Conservation (phyloP, 257 asterid genomes). For the Phtheirospermum japonicum region DNA sequence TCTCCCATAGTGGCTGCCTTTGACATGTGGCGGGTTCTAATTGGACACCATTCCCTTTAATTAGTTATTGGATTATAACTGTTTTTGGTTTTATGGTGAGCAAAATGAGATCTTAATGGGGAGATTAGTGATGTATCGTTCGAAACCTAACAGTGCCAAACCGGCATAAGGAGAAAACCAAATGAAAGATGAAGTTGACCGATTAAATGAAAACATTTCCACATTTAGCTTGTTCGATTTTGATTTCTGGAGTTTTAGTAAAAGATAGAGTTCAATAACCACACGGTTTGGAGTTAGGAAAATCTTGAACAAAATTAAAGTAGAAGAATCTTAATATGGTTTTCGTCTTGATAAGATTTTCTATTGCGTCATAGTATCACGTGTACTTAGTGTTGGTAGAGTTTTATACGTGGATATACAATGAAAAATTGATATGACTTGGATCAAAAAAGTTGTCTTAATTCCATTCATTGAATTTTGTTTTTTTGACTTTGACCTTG, state of each 20-base stretch:
- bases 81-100: background rate
- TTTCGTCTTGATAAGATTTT: too few species aligned
- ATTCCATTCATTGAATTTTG: too few species aligned
- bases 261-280: slow-evolving; percentile 11
- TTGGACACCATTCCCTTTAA: slow-evolving; percentile 12
- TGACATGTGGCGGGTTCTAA: slow-evolving; percentile 21
- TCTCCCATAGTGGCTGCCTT: background rate
- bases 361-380: too few species aligned
- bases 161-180: background rate
- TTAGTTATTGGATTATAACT: background rate
- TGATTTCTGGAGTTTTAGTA: background rate
- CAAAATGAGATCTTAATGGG: background rate
- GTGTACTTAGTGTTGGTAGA: too few species aligned
- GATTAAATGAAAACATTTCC: slow-evolving; percentile 1
- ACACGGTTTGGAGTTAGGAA: slow-evolving; percentile 11
- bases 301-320: background rate
- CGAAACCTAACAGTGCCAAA: slow-evolving; percentile 7
- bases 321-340: too few species aligned
- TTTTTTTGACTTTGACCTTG: too few species aligned
- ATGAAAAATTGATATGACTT: too few species aligned
- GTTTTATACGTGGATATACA: too few species aligned
- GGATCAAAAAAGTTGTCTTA: too few species aligned
- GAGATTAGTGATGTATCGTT: background rate
- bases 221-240: slow-evolving; percentile 1
- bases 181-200: too few species aligned